A percentile compares a stretch with the other conserved stretches of the same genome.
Conservation (phyloP, 228 moss, liverwort and hornwort species). For the Sphagnum magellanicum region DNA sequence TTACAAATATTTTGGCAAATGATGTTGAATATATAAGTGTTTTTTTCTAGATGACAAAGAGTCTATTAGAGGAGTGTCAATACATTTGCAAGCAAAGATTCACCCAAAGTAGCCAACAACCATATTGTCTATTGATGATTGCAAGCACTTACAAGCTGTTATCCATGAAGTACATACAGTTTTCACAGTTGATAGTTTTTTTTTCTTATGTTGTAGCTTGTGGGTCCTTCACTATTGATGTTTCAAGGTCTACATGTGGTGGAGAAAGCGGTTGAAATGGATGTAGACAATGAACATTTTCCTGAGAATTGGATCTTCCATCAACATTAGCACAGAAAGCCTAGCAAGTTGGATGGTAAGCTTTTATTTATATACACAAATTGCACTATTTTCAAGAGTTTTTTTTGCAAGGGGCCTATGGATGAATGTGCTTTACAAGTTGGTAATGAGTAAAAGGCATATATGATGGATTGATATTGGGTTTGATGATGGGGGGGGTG, state of each 20-base stretch:
- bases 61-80: not conserved
- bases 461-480: too few species aligned
- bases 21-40: too few species aligned
- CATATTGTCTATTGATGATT: conserved; percentile 48
- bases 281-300: conserved; percentile 53
- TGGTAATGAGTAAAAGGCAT: too few species aligned
- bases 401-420: too few species aligned
- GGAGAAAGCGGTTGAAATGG: conserved; percentile 44
- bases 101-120: conserved; percentile 55
- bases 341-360: conserved; percentile 16
- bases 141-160: conserved; percentile 20
- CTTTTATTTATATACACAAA: not conserved
- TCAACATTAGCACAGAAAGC: conserved; percentile 57
- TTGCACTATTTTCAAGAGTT: not conserved
- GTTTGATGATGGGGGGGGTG: too few species aligned
- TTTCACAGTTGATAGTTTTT: not conserved
- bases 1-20: too few species aligned
- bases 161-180: conserved; percentile 37
- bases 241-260: conserved; percentile 29
- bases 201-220: not conserved
- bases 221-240: not conserved
- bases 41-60: too few species aligned
- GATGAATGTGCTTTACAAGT: too few species aligned
- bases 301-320: conserved; percentile 63
- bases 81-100: conserved; percentile 34